Evolutionary conservation across 768 basidiomycete genomes (phyloP), one percentile per base, ranked within the genome.

Genomic region (Phylloporus sp.): DNA sequence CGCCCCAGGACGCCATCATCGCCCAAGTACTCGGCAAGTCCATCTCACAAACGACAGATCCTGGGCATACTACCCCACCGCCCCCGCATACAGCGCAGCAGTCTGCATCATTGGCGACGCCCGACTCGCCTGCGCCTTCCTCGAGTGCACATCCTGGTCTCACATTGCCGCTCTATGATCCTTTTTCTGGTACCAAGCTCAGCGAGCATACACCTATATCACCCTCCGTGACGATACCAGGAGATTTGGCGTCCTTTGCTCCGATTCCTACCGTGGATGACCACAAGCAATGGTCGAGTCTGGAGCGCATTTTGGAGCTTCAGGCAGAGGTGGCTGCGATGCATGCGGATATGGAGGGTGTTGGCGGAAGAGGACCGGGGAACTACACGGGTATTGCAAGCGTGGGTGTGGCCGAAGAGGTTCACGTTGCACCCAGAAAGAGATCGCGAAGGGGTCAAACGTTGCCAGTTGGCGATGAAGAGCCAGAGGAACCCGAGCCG

Each of bases 291-390:
- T 91, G 88, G 88, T 61, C 76, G 0, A 82, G 85, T 54, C 76
- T 91, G 15, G 80, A 80, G 18, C 76, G 76, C 39, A 84, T 91
- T n/a, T 65, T 88, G 55, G 83, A 84, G 32, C 67, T 91, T 27
- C 87, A 91, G 64, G 80, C 78, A 49, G 80, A 87, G 56, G 80
- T 91, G 29, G 82, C 88, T 6, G 73, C 71, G 56, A 80, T 87
- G 78, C 88, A 90, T 62, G 68, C 83, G 10, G 80, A 84, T 23
- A 86, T 91, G 85, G 88, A 91, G 64, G 78, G 78, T 35, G 75
- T 85, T 1, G 57, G 69, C 52, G 50, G 36, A 11, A 45, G 38
- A 13, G 49, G 42, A 1, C 11, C 34, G 39, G 66, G 53, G 13
- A 49, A n/a, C 8, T 53, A 54, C 40, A 27, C 50, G 44, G 39